Conservation (phyloP, 2,329 filamentous ascomycete species). For the Neopestalotiopsis rosae region DNA sequence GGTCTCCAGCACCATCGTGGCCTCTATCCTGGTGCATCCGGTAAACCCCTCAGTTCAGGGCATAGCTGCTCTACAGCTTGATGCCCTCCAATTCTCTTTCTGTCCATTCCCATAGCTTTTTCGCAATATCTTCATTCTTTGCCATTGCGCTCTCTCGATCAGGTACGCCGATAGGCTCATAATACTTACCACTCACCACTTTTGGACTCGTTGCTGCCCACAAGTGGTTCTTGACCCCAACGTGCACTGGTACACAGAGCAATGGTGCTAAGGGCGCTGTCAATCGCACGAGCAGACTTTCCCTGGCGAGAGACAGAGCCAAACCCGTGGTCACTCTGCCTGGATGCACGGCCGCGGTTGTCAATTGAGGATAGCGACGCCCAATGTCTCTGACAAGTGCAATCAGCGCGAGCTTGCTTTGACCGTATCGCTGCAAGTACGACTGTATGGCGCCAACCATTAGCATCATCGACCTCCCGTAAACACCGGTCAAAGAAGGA, state of each 20-base stretch:
- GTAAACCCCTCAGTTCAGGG: no score
- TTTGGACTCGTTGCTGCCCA: constrained; percentile 41
- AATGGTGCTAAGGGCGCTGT: constrained; percentile 17
- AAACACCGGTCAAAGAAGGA: neutral
- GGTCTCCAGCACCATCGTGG: no score
- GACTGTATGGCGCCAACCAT: neutral
- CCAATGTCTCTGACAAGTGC: constrained; percentile 47
- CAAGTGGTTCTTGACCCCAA: constrained; percentile 28
- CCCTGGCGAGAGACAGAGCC: neutral
- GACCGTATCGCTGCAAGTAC: constrained; percentile 40
- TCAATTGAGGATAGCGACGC: constrained; percentile 41
- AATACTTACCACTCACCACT: constrained; percentile 37
- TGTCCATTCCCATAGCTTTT: constrained; percentile 37
- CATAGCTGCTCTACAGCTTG: no score
- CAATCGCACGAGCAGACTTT: constrained; percentile 19
- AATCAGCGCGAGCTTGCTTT: constrained; percentile 45
- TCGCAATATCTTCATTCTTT: constrained; percentile 29
- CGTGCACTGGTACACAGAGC: neutral
- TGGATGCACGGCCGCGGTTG: constrained; percentile 43
- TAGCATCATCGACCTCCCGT: neutral
- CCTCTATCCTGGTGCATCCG: no score
- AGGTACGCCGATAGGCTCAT: constrained; percentile 38
- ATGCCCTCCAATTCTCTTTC: constrained; percentile 30
- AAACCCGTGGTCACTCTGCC: constrained; percentile 43
- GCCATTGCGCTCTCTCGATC: constrained; percentile 24